phyloP scores from a whole-genome alignment of 2,329 filamentous ascomycete species.

The Nakataea oryzae region DNA sequence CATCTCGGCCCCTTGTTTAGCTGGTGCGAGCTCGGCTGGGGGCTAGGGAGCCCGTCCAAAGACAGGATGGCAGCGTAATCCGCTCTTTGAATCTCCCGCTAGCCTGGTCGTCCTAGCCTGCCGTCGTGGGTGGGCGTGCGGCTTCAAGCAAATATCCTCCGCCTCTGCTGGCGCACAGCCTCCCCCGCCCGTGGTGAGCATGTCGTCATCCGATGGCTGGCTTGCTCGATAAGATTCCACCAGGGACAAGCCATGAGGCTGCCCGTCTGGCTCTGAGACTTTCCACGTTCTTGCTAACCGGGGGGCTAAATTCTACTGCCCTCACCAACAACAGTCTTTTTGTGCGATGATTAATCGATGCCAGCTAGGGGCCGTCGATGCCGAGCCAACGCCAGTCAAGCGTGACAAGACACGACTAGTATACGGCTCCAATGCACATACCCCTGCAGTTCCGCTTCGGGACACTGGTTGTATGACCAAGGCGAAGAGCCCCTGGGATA shows the following conservation, averaged over 20 bases:
- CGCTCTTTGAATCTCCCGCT: background rate
- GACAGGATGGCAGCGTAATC: background rate
- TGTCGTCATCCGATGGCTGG: background rate
- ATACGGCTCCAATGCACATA: background rate
- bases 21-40: background rate
- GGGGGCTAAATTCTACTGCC: background rate
- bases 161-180: background rate
- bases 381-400: background rate
- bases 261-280: background rate
- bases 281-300: background rate
- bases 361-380: background rate
- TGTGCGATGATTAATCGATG: background rate
- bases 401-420: background rate
- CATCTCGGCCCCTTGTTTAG: background rate
- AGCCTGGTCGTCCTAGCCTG: too few species aligned
- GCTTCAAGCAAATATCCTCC: background rate
- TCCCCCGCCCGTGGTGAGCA: background rate
- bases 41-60: background rate
- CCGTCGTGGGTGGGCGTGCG: too few species aligned
- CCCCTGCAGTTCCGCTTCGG: background rate
- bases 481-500: background rate
- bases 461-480: background rate
- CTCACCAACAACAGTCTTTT: background rate
- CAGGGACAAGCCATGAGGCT: background rate
- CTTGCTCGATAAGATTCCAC: background rate